Conservation (phyloP, 257 asterid species). For the Primulina huaijiensis region DNA sequence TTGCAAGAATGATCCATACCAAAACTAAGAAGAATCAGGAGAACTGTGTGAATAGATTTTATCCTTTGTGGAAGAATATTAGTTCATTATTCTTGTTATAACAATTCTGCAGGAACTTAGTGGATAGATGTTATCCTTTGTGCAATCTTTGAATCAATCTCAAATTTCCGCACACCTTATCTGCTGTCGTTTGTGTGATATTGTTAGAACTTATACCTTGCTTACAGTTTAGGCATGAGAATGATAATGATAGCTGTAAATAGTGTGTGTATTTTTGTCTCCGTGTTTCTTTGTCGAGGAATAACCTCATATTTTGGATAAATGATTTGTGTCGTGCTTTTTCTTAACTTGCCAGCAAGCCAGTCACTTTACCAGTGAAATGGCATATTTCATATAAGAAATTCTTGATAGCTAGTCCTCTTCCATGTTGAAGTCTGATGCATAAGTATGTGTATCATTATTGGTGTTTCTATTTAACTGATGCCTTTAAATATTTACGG, state of each 20-base stretch:
- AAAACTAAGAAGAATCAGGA: too few relatives aligned
- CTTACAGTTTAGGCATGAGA: conserved; percentile 21
- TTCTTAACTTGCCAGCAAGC: conserved; percentile 21
- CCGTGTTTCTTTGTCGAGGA: conserved; percentile 6
- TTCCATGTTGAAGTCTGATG: conserved; percentile 15
- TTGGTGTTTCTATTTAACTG: conserved; percentile 5
- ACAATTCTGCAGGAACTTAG: too few relatives aligned
- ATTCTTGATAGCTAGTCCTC: background rate
- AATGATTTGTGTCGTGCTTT: conserved; percentile 12
- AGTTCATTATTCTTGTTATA: too few relatives aligned
- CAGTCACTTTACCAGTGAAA: background rate
- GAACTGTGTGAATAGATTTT: too few relatives aligned
- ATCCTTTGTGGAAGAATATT: too few relatives aligned
- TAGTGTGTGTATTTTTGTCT: background rate
- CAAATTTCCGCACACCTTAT: conserved; percentile 13
- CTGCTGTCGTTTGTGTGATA: background rate
- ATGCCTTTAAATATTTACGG: background rate
- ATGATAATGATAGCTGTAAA: conserved; percentile 17
- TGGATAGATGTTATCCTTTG: background rate
- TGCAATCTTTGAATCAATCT: conserved; percentile 9
- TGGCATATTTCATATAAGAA: background rate
- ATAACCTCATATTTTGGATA: conserved; percentile 7
- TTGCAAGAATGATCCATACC: too few relatives aligned
- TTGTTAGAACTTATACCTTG: background rate
- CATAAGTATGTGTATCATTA: background rate